Evolutionary conservation across 257 asterid species (phyloP).

Genomic region (Salvia splendens): DNA sequence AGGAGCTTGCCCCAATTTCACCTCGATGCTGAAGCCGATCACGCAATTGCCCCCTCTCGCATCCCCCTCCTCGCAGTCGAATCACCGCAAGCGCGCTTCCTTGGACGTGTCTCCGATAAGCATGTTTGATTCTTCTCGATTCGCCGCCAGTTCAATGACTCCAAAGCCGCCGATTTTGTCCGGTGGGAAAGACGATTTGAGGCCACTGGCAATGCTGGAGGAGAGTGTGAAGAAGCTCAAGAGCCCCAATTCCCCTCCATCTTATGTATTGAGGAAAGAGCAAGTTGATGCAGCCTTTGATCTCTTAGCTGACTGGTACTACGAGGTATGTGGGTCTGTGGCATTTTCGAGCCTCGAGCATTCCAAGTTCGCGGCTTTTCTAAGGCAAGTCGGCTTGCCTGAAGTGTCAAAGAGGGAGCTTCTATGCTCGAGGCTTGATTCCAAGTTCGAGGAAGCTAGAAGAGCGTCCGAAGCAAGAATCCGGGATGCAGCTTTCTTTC

Average conservation of each 20-base stretch:
- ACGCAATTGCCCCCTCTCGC: conserved; percentile 71
- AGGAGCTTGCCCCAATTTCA: conserved; percentile 80
- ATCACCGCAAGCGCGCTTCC: conserved; percentile 49
- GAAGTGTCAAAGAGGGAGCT: conserved; percentile 53
- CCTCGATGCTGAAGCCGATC: conserved; percentile 51
- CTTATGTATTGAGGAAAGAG: conserved; percentile 54
- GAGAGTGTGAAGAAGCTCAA: conserved; percentile 81
- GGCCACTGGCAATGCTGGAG: conserved; percentile 78
- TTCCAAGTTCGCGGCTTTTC: conserved; percentile 76
- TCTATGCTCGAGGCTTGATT: conserved; percentile 57
- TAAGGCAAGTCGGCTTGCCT: conserved; percentile 75
- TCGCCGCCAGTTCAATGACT: conserved; percentile 19
- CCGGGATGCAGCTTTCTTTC: conserved; percentile 74
- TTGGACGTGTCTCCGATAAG: conserved; percentile 45
- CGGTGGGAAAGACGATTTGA: conserved; percentile 82
- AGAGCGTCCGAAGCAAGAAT: conserved; percentile 61
- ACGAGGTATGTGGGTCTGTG: conserved; percentile 67
- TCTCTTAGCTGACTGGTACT: conserved; percentile 75
- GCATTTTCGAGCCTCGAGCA: conserved; percentile 70
- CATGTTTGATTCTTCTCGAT: conserved; percentile 45
- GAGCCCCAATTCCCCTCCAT: conserved; percentile 62
- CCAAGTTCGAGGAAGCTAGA: conserved; percentile 67
- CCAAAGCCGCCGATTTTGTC: conserved; percentile 56
- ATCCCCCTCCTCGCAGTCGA: conserved; percentile 59
- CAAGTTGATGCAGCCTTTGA: conserved; percentile 61